Evolutionary conservation across 371 early-diverging fungal species (phyloP), one percentile per base, ranked within the genome.

Genomic region (Saksenaea oblongispora): DNA sequence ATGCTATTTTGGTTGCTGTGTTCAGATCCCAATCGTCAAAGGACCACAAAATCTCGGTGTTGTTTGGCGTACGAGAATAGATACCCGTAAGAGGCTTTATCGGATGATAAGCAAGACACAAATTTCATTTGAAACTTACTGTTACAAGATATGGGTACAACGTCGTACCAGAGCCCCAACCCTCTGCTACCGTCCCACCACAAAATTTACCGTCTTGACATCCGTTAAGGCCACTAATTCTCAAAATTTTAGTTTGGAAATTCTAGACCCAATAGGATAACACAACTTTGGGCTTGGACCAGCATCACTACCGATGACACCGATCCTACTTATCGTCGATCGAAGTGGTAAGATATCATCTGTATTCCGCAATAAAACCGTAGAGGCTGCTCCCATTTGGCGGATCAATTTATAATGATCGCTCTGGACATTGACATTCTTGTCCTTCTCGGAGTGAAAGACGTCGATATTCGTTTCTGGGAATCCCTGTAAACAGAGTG

Each of bases 141-240:
- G 79, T 75, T 54, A 87, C 66, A n/a, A 87, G 36, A 63, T 87
- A 87, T 17, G 87, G 83, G 73, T 79, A 89, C n/a, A 72, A 63
- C 26, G 79, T 67, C 17, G 87, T 80, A 51, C 89, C 89, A 51
- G 83, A 83, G 1, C 89, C 89, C 87, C 88, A 87, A 18, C 88
- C 88, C 65, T 80, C 75, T 41, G 87, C 85, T 17, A 89, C 65
- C 8, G 81, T 83, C 15, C 87, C 89, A 17, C 41, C 57, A 31
- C 57, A 64, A 56, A 75, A 76, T 5, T 71, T 73, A 27, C 67
- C 67, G 58, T 71, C 70, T 22, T 35, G 41, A n/a, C 75, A 76
- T 1, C 64, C 55, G 14, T 70, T 70, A 9, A 63, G 34, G 14
- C 70, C 72, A 11, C 64, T 72, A 54, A 51, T 26, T 22, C 37